Base-by-base conservation (phyloP, 2,329 filamentous ascomycete species). In the Drechslerella stenobrocha region DNA sequence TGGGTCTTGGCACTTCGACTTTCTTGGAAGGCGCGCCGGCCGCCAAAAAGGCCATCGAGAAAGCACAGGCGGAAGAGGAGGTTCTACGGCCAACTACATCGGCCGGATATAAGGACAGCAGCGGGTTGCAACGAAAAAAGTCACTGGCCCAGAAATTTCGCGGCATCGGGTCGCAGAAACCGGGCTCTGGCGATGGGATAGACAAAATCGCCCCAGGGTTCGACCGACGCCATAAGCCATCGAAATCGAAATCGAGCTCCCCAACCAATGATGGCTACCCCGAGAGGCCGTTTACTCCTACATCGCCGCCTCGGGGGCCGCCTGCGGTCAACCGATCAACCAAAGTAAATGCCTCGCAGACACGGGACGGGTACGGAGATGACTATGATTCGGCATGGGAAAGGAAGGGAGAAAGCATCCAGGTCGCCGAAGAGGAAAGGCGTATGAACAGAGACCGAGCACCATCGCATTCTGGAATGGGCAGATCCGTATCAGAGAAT, bases 1-100 rank as follows among this genome's bases (percentile, higher is more conserved):
- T 89, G 69, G 93, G 93, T 7, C 79, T 98, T 5, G 93, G 93
- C 53, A 96, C 91, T 1, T 95, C 90, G 30, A 98, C 93, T 1
- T 97, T 97, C 80, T 78, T 98, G 20, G 93, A 98, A 73, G 93
- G 93, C 32, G 88, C 93, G 1, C 92, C 93, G 11, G 93, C 91
- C 24, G 88, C 91, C 24, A 85, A 85, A 72, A 83, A 92, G 73
- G 87, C 83, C 28, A 82, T 81, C 15, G 83, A 87, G 45, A 81
- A 82, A 61, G 72, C 75, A 24, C 75, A 78, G 56, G 77, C 81
- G 20, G 78, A 79, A 4, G 69, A 74, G 22, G 67, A 75, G 15
- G 77, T 78, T 26, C 64, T 71, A 20, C 67, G 70, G 32, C 72
- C 72, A 44, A 67, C 56, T 30, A 71, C 71, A 6, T 71, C 70